These are phyloP conservation scores for Grigorovia yakushimaensis DNA, from an alignment of 805 yeast genomes.

Conservation along the genomic window DNA sequence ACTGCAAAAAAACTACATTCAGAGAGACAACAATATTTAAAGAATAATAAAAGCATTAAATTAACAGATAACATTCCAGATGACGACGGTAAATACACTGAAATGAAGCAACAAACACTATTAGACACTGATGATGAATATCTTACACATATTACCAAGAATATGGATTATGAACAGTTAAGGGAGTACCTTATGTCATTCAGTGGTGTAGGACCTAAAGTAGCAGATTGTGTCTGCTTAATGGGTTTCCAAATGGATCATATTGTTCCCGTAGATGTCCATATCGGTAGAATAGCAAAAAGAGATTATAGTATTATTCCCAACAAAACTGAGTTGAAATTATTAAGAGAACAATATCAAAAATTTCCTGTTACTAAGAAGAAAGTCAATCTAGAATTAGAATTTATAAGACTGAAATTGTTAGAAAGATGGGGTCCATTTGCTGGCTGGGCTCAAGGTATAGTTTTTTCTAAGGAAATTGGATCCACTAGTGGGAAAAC, in stretches of 20 bases:
- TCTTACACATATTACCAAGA: constrained; percentile 29
- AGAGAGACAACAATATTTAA: constrained; percentile 13
- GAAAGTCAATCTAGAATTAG: constrained; percentile 29
- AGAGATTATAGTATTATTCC: constrained; percentile 57
- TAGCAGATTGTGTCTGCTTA: constrained; percentile 90
- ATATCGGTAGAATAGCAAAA: constrained; percentile 80
- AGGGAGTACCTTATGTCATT: constrained; percentile 43
- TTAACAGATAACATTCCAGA: constrained; percentile 1
- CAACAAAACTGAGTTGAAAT: constrained; percentile 24
- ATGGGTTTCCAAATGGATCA: constrained; percentile 61
- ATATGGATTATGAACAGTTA: constrained; percentile 33
- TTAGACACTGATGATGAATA: constrained; percentile 25
- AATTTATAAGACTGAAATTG: constrained; percentile 49
- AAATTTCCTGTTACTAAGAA: constrained; percentile 20
- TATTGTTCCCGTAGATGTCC: constrained; percentile 92
- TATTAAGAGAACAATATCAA: constrained; percentile 20
- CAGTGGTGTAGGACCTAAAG: constrained; percentile 94
- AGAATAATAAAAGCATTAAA: not conserved
- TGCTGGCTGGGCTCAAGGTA: constrained; percentile 99
- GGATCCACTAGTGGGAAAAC: constrained; percentile 65
- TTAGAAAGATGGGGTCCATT: constrained; percentile 71
- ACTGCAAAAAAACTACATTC: constrained; percentile 54
- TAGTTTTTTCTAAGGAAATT: constrained; percentile 78
- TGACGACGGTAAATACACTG: not conserved
- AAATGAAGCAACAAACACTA: constrained; percentile 10